Conservation (phyloP, 2,329 filamentous ascomycete species). For the Hawksworthiomyces lignivorus region DNA sequence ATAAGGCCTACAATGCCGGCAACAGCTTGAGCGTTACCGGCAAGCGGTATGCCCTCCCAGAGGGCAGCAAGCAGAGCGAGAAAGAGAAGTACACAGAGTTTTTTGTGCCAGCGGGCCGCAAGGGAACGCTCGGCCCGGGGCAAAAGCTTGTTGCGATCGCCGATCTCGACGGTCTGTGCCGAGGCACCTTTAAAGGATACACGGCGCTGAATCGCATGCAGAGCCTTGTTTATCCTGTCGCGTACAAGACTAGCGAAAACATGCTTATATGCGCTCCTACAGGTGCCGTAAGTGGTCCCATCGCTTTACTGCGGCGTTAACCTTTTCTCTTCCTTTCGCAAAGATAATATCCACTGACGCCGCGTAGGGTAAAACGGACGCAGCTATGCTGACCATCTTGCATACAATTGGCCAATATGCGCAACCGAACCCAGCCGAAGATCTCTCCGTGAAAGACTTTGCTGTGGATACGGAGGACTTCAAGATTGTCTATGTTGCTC, state of each 20-base stretch:
- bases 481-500: slow-evolving; percentile 97
- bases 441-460: slow-evolving; percentile 68
- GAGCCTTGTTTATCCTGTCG: slow-evolving; percentile 89
- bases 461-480: slow-evolving; percentile 79
- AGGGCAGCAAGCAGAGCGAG: slow-evolving; percentile 64
- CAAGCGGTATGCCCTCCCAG: slow-evolving; percentile 72
- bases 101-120: slow-evolving; percentile 71
- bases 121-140: slow-evolving; percentile 64
- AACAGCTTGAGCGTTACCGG: slow-evolving; percentile 77
- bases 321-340: too few species aligned
- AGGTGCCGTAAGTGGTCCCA: slow-evolving; percentile 56
- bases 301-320: too few species aligned
- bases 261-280: slow-evolving; percentile 98
- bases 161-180: slow-evolving; percentile 82
- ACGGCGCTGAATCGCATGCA: slow-evolving; percentile 95
- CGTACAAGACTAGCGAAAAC: slow-evolving; percentile 93
- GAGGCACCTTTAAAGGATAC: slow-evolving; percentile 89
- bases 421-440: slow-evolving; percentile 68
- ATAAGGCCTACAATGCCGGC: slow-evolving; percentile 72
- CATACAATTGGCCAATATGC: slow-evolving; percentile 85
- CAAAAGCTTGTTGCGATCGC: slow-evolving; percentile 71
- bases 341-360: too few species aligned
- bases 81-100: slow-evolving; percentile 82
- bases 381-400: slow-evolving; percentile 91
- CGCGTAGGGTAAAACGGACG: slow-evolving; percentile 91